Conservation (phyloP, 768 basidiomycete species). For the Tephrocybe rancida region DNA sequence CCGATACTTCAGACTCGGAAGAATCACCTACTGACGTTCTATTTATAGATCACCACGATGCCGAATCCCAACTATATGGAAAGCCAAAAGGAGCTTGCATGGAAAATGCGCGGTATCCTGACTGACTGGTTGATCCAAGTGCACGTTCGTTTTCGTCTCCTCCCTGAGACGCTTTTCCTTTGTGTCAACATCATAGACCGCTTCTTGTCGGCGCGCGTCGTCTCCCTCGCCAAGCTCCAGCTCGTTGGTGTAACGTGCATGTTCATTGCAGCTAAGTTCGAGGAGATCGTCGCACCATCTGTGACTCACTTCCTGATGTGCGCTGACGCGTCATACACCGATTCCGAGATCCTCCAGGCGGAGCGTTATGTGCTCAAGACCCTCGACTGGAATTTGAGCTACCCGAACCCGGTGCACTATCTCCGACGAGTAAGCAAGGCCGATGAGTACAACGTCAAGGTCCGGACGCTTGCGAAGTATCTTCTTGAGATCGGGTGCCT, state of each 20-base stretch:
- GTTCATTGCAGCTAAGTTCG: conserved; percentile 94
- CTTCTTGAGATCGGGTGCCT: conserved; percentile 89
- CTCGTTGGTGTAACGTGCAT: conserved; percentile 94
- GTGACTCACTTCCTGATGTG: conserved; percentile 88
- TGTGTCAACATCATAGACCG: conserved; percentile 92
- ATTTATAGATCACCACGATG: conserved; percentile 67
- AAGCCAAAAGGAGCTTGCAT: conserved; percentile 89
- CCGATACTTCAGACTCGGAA: not conserved
- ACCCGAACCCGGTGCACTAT: conserved; percentile 94
- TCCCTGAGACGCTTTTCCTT: conserved; percentile 95
- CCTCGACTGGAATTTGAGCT: conserved; percentile 90
- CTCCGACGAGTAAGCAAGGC: conserved; percentile 93
- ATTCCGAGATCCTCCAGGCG: conserved; percentile 64
- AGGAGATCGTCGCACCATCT: conserved; percentile 92
- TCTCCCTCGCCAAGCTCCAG: conserved; percentile 92
- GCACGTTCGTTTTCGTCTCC: conserved; percentile 87
- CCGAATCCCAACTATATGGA: conserved; percentile 96
- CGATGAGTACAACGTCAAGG: conserved; percentile 92
- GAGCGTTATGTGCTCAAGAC: conserved; percentile 95
- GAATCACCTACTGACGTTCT: conserved; percentile 10
- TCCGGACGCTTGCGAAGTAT: conserved; percentile 92
- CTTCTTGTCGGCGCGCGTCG: conserved; percentile 73
- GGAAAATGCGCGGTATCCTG: conserved; percentile 95
- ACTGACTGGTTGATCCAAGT: conserved; percentile 98
- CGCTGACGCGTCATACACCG: conserved; percentile 86